Evolutionary conservation across 176 grass and related monocot species (phyloP).

Genomic region (Oryza glaberrima): DNA sequence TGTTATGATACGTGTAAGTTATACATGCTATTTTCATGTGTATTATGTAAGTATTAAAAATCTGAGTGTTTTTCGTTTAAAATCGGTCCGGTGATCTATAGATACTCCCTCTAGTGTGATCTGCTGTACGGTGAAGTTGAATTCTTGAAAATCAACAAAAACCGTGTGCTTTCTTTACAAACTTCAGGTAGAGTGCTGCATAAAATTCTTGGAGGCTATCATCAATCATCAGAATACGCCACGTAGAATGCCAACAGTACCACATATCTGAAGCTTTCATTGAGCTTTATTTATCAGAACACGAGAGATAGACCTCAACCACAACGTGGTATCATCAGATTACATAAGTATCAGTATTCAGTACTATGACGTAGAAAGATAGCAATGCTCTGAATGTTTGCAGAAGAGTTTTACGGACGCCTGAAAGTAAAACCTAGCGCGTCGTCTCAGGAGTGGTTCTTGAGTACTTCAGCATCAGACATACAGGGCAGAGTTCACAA

Average conservation of each 20-base stretch:
- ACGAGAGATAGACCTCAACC: neutral
- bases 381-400: neutral
- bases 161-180: too few relatives aligned
- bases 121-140: neutral
- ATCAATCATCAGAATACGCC: neutral
- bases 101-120: too few relatives aligned
- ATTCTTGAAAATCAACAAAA: neutral
- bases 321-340: constrained; percentile 27
- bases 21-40: too few relatives aligned
- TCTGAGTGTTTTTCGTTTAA: too few relatives aligned
- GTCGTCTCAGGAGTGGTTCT: constrained; percentile 29
- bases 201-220: neutral
- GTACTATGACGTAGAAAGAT: neutral
- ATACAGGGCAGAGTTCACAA: neutral
- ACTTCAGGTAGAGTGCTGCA: neutral
- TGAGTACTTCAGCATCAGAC: neutral
- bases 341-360: constrained; percentile 1
- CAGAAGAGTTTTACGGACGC: constrained; percentile 13
- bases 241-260: neutral
- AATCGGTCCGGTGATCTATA: too few relatives aligned
- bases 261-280: neutral
- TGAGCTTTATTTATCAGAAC: constrained; percentile 37
- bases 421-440: neutral
- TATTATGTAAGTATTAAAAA: too few relatives aligned
- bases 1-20: too few relatives aligned